Conservation (phyloP, 306 rosid species). For the Casuarina glauca region DNA sequence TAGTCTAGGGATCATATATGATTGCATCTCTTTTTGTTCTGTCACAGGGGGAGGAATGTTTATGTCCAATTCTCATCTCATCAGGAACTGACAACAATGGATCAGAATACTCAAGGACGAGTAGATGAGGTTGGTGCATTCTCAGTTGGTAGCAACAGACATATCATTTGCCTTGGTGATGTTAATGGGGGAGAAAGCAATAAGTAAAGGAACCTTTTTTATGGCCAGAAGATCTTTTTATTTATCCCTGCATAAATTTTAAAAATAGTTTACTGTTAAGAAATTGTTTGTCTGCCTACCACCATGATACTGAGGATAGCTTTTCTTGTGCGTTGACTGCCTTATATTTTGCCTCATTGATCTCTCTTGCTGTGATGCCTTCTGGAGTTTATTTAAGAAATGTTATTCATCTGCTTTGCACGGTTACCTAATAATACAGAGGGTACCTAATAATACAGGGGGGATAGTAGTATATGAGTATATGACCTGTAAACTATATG, state of each 20-base stretch:
- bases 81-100: constrained; percentile 93
- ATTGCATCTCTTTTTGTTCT: constrained; percentile 24
- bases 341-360: background rate
- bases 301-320: background rate
- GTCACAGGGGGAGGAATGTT: constrained; percentile 92
- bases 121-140: constrained; percentile 89
- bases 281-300: background rate
- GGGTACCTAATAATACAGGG: no score
- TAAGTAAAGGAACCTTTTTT: constrained; percentile 4
- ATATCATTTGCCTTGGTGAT: constrained; percentile 17
- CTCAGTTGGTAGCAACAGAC: constrained; percentile 4
- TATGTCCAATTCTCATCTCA: constrained; percentile 97
- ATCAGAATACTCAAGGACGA: constrained; percentile 86
- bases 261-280: background rate
- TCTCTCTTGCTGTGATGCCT: background rate
- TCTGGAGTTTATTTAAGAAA: background rate
- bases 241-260: background rate
- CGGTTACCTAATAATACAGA: background rate
- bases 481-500: background rate
- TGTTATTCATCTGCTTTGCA: background rate
- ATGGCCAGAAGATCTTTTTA: background rate
- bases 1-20: constrained; percentile 5
- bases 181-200: constrained; percentile 11
- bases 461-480: background rate
- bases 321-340: background rate